These are phyloP conservation scores for Macrophomina tecta DNA, from an alignment of 2,329 filamentous ascomycete genomes.

Conservation along the genomic window DNA sequence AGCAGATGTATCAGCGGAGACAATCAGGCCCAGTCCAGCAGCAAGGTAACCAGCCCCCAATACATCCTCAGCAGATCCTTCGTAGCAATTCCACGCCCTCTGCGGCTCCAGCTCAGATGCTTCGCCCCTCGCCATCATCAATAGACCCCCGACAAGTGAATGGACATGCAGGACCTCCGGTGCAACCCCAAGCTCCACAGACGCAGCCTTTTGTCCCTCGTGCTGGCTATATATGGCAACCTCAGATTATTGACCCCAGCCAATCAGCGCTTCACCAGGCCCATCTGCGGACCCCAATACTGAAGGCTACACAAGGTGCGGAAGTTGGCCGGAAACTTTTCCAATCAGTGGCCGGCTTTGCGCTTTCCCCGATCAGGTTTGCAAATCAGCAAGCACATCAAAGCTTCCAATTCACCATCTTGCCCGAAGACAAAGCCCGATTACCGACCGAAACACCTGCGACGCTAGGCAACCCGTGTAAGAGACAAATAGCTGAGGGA, in stretches of 20 bases:
- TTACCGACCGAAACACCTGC: constrained; percentile 39
- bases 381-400: constrained; percentile 28
- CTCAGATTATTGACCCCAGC: constrained; percentile 43
- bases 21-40: neutral
- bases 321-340: constrained; percentile 50
- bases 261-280: constrained; percentile 64
- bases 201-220: constrained; percentile 43
- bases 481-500: neutral
- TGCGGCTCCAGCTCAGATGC: neutral
- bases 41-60: neutral
- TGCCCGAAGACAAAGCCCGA: constrained; percentile 42
- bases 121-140: neutral
- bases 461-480: neutral
- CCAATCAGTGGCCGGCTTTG: constrained; percentile 62
- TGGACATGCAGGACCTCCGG: neutral
- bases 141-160: neutral
- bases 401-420: constrained; percentile 10
- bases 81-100: constrained; percentile 7
- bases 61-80: neutral
- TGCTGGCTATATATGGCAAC: constrained; percentile 32
- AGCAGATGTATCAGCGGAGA: neutral
- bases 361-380: constrained; percentile 53
- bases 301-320: constrained; percentile 37
- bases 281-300: constrained; percentile 60
- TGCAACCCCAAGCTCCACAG: neutral